A percentile compares a stretch with the other conserved stretches of the same genome.
phyloP scores from a whole-genome alignment of 2,329 filamentous ascomycete genomes.

The Berkeleyomyces rouxiae region DNA sequence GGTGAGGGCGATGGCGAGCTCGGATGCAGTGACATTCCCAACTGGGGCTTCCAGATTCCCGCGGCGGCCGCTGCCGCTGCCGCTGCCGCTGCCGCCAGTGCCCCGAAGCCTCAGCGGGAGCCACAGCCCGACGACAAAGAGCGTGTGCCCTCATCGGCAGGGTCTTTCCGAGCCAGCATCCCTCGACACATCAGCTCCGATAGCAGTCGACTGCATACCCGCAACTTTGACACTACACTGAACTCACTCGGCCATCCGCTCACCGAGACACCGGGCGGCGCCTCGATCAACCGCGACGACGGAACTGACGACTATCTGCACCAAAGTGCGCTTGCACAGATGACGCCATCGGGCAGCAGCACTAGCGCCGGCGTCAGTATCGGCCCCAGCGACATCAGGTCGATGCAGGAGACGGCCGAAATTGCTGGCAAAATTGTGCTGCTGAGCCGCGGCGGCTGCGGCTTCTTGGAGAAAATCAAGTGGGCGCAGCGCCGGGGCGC shows the following conservation, averaged over 20 bases:
- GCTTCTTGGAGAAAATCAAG: conserved; percentile 91
- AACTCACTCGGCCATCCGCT: not conserved
- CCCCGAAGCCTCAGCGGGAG: not conserved
- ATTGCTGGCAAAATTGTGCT: conserved; percentile 87
- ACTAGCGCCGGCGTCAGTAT: conserved; percentile 35
- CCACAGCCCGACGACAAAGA: not conserved
- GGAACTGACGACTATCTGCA: conserved; percentile 77
- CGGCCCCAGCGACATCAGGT: conserved; percentile 62
- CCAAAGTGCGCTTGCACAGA: conserved; percentile 25
- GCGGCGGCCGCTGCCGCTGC: conserved; percentile 18
- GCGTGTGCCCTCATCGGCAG: not conserved
- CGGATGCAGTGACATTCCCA: conserved; percentile 86
- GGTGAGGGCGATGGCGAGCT: conserved; percentile 64
- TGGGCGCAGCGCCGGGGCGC: conserved; percentile 89
- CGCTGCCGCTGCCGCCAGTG: conserved; percentile 9
- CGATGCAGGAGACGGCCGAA: conserved; percentile 77
- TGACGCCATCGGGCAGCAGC: conserved; percentile 20
- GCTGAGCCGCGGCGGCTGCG: conserved; percentile 81
- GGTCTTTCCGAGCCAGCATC: not conserved
- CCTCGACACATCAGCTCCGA: not conserved
- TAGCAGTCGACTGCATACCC: not conserved
- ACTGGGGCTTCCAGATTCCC: conserved; percentile 46
- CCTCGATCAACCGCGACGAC: conserved; percentile 33
- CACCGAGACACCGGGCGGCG: not conserved
- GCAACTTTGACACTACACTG: not conserved